phyloP scores from a whole-genome alignment of 2,329 filamentous ascomycete species.

The Intubia oerlemansii region DNA sequence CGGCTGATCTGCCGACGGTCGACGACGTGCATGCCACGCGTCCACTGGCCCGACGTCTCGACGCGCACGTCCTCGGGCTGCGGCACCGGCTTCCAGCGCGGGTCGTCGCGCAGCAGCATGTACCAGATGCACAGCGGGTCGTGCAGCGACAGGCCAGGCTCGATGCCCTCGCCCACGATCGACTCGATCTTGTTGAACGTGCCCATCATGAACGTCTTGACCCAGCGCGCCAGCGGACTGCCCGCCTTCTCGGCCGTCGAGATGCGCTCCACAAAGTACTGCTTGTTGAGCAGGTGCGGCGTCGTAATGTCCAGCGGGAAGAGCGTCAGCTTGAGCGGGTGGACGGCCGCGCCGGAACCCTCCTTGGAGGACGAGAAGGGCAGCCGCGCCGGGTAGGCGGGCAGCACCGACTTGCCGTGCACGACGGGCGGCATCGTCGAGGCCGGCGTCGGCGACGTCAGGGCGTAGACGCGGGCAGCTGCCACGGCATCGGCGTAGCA shows the following conservation, averaged over 20 bases:
- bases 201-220: slow-evolving; percentile 47
- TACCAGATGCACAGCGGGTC: slow-evolving; percentile 69
- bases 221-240: slow-evolving; percentile 56
- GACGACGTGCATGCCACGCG: slow-evolving; percentile 70
- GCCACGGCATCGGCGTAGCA: slow-evolving; percentile 72
- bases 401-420: slow-evolving; percentile 25
- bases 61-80: slow-evolving; percentile 65
- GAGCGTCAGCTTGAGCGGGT: slow-evolving; percentile 42
- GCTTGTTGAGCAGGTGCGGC: slow-evolving; percentile 40
- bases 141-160: slow-evolving; percentile 46
- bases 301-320: slow-evolving; percentile 64
- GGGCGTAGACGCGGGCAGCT: slow-evolving; percentile 53
- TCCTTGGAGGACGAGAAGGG: slow-evolving; percentile 19
- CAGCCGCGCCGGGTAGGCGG: slow-evolving; percentile 41
- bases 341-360: too few relatives aligned
- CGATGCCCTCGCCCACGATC: slow-evolving; percentile 34
- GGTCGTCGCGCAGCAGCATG: slow-evolving; percentile 38
- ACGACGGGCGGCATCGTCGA: slow-evolving; percentile 61
- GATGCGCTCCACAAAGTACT: slow-evolving; percentile 35
- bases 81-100: slow-evolving; percentile 32
- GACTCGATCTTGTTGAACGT: slow-evolving; percentile 47
- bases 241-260: slow-evolving; percentile 33
- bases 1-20: slow-evolving; percentile 46
- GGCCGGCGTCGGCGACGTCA: slow-evolving; percentile 51
- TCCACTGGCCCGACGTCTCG: slow-evolving; percentile 88